Conservation (phyloP, 2,329 filamentous ascomycete genomes). For the Paecilomyces formosus region DNA sequence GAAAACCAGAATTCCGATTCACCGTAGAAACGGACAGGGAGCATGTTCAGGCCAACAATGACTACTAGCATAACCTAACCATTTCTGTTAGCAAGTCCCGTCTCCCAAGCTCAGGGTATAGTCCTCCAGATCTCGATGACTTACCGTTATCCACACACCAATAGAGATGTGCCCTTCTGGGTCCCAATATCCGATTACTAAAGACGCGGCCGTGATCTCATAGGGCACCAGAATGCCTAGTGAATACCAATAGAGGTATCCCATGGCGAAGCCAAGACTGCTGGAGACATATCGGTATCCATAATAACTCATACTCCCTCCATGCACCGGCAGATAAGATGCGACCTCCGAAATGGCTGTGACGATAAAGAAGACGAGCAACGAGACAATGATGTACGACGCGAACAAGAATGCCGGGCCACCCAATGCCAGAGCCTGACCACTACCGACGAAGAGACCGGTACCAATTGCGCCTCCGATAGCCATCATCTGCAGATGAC, state of each 20-base stretch:
- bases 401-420: conserved; percentile 47
- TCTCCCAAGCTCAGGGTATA: neutral
- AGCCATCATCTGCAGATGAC: conserved; percentile 54
- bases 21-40: conserved; percentile 45
- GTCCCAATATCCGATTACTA: conserved; percentile 59
- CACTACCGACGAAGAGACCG: conserved; percentile 49
- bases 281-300: conserved; percentile 36
- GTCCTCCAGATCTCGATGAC: neutral
- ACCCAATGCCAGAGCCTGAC: conserved; percentile 44
- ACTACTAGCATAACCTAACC: conserved; percentile 46
- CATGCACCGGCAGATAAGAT: conserved; percentile 38
- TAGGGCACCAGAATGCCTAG: conserved; percentile 42
- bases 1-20: conserved; percentile 51
- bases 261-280: conserved; percentile 36
- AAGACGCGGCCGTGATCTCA: conserved; percentile 58
- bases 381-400: conserved; percentile 44
- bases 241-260: conserved; percentile 43
- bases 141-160: conserved; percentile 44
- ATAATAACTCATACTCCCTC: conserved; percentile 38
- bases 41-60: conserved; percentile 43
- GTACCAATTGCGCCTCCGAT: conserved; percentile 53
- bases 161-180: conserved; percentile 28
- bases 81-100: neutral
- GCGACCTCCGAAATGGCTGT: conserved; percentile 35
- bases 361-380: conserved; percentile 42